Conservation (phyloP, 768 basidiomycete genomes). For the Lentinula raphanica region DNA sequence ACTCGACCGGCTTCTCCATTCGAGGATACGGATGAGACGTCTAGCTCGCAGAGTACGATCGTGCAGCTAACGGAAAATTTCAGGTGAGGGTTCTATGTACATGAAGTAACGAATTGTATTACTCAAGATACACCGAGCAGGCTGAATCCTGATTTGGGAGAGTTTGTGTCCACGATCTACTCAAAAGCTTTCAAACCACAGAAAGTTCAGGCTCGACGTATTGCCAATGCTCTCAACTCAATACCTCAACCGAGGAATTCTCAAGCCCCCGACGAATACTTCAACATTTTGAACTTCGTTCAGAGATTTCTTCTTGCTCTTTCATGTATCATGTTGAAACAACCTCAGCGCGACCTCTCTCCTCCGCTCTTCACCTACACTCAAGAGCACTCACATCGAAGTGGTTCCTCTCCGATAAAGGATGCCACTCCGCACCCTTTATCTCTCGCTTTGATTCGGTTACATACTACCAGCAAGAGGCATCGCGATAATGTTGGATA, state of each 20-base stretch:
- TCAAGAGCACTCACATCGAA: conserved; percentile 14
- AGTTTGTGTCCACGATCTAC: conserved; percentile 50
- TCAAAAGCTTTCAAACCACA: conserved; percentile 42
- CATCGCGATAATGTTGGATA: conserved; percentile 33
- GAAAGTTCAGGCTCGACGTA: conserved; percentile 36
- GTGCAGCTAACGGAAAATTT: conserved; percentile 50
- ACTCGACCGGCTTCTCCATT: conserved; percentile 12
- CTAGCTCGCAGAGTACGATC: conserved; percentile 28
- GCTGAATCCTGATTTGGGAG: conserved; percentile 48
- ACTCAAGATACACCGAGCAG: conserved; percentile 16
- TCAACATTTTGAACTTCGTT: conserved; percentile 22
- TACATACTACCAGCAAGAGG: conserved; percentile 27
- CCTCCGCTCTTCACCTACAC: conserved; percentile 17
- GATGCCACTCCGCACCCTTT: conserved; percentile 28
- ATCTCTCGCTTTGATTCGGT: conserved; percentile 38
- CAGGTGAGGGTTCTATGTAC: conserved; percentile 23
- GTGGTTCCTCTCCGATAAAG: conserved; percentile 8
- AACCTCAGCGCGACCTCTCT: conserved; percentile 29
- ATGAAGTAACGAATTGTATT: not conserved
- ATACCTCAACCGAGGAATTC: conserved; percentile 15
- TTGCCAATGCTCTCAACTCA: conserved; percentile 29
- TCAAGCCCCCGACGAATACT: conserved; percentile 15
- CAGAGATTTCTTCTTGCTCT: conserved; percentile 36
- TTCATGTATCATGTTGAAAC: conserved; percentile 39
- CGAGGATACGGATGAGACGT: conserved; percentile 17